Conservation (phyloP, 345 rosid genomes). For the Aurinia saxatilis region DNA sequence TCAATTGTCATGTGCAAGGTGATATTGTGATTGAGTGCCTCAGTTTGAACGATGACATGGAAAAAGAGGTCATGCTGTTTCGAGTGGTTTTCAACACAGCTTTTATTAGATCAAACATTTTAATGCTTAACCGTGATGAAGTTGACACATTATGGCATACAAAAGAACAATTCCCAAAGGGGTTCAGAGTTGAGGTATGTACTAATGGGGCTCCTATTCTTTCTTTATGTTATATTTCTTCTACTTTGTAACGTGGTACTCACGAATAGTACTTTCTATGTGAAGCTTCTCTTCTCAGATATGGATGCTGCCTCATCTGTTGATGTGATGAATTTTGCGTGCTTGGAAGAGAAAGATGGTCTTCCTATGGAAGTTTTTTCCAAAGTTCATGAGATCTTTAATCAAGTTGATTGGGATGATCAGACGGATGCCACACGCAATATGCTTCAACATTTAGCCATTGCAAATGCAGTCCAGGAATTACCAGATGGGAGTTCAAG, state of each 20-base stretch:
- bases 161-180: conserved; percentile 76
- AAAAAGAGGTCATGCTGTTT: conserved; percentile 71
- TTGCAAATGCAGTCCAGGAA: conserved; percentile 46
- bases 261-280: conserved; percentile 29
- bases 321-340: conserved; percentile 46
- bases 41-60: conserved; percentile 69
- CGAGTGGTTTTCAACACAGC: conserved; percentile 88
- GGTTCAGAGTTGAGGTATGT: conserved; percentile 87
- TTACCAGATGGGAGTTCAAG: conserved; percentile 34
- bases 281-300: conserved; percentile 92
- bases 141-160: conserved; percentile 79
- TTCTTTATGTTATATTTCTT: conserved; percentile 9
- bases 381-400: conserved; percentile 88
- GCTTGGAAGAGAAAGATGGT: conserved; percentile 78
- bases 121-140: conserved; percentile 90
- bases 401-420: conserved; percentile 72
- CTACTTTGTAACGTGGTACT: conserved; percentile 9
- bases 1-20: conserved; percentile 82
- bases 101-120: conserved; percentile 86
- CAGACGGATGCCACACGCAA: conserved; percentile 66
- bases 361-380: conserved; percentile 88
- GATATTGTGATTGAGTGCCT: conserved; percentile 89
- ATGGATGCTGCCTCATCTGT: conserved; percentile 79
- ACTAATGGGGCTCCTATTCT: background rate
- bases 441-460: conserved; percentile 68